Evolutionary conservation across 73 alveolate genomes (phyloP).

Genomic region (Breviolum minutum): DNA sequence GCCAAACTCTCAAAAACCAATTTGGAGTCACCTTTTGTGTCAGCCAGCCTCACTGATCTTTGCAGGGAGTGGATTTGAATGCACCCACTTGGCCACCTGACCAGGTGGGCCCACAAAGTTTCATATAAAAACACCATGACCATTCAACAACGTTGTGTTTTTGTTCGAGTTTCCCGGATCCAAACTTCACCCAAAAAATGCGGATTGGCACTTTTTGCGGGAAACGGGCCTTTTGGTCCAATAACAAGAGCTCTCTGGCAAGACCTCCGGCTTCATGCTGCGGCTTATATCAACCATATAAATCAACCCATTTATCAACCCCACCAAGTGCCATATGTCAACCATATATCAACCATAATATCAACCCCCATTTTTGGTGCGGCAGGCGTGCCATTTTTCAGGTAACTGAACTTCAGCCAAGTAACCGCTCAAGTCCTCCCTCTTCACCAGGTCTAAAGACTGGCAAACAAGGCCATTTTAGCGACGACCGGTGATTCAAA

Average conservation of each 20-base stretch:
- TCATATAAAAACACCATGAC: too few relatives aligned
- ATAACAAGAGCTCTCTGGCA: conserved; percentile 49
- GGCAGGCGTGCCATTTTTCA: too few relatives aligned
- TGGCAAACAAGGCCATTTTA: too few relatives aligned
- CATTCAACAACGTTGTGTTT: too few relatives aligned
- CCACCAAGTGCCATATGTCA: too few relatives aligned
- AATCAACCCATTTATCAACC: too few relatives aligned
- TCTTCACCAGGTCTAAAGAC: conserved; percentile 88
- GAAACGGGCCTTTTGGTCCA: conserved; percentile 60
- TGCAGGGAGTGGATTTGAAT: conserved; percentile 59
- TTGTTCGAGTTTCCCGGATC: too few relatives aligned
- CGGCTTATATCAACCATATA: too few relatives aligned
- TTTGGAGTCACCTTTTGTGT: too few relatives aligned
- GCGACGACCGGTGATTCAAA: too few relatives aligned
- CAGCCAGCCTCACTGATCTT: conserved; percentile 62
- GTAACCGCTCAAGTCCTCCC: conserved; percentile 76
- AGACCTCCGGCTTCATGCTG: neutral
- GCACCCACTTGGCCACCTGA: conserved; percentile 92
- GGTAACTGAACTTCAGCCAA: neutral
- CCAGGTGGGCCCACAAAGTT: neutral
- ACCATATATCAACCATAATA: neutral
- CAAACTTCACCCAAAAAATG: too few relatives aligned
- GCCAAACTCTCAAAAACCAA: neutral
- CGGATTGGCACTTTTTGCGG: neutral
- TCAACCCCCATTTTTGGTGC: too few relatives aligned